A percentile compares a stretch with the other conserved stretches of the same genome.
These are phyloP conservation scores for Hypsizygus ulmarius DNA, from an alignment of 1,284 basidiomycete species.

Conservation along the genomic window DNA sequence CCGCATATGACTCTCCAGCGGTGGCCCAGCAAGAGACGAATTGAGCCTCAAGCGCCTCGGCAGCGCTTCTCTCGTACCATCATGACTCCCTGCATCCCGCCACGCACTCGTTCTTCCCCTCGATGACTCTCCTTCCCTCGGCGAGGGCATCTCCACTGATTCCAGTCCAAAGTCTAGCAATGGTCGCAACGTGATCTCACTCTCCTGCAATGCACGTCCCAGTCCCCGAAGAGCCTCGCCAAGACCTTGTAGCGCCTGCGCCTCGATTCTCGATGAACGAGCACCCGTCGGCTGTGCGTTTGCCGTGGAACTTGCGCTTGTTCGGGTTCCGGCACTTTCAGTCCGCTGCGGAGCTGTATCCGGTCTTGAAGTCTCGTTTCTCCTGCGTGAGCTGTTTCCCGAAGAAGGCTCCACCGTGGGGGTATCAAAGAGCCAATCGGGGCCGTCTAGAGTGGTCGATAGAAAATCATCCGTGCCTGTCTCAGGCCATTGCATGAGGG, in stretches of 20 bases:
- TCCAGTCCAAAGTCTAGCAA: constrained; percentile 7
- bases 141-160: background rate
- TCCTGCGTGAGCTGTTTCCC: too few relatives aligned
- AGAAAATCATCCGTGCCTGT: too few relatives aligned
- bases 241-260: constrained; percentile 12
- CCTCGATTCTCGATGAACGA: background rate
- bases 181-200: constrained; percentile 12
- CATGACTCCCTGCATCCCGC: constrained; percentile 2
- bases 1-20: constrained; percentile 8
- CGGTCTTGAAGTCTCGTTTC: too few relatives aligned
- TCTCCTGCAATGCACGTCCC: constrained; percentile 15
- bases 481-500: too few relatives aligned
- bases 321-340: too few relatives aligned
- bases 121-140: background rate
- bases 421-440: too few relatives aligned
- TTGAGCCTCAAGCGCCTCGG: constrained; percentile 2
- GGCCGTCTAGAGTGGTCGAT: too few relatives aligned
- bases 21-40: constrained; percentile 1
- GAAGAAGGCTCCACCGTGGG: too few relatives aligned
- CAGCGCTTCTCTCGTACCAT: background rate
- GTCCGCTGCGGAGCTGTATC: too few relatives aligned
- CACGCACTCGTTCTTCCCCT: constrained; percentile 8
- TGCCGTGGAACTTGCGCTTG: too few relatives aligned
- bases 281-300: background rate
- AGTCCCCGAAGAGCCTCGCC: constrained; percentile 15